Conservation (phyloP, 2,329 filamentous ascomycete genomes). For the Raffaelea ambrosiae region DNA sequence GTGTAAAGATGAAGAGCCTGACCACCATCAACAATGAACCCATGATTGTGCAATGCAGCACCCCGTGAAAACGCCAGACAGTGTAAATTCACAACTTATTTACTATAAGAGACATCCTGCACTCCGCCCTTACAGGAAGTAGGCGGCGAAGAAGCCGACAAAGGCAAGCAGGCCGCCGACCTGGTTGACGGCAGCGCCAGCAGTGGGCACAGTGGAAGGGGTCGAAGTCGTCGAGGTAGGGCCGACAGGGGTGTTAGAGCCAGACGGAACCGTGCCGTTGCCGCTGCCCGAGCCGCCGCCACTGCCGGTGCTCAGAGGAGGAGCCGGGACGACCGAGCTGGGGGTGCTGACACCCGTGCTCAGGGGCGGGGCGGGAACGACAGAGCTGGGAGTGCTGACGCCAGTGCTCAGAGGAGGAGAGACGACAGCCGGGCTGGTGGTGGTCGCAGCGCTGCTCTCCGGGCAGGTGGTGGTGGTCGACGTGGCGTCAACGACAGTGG, state of each 20-base stretch:
- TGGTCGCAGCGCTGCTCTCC: not conserved
- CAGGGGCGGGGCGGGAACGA: not conserved
- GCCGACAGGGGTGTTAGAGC: constrained; percentile 7
- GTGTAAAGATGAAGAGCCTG: too few species aligned
- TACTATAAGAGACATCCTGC: not conserved
- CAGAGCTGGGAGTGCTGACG: not conserved
- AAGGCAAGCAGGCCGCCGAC: constrained; percentile 26
- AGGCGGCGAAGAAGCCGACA: constrained; percentile 29
- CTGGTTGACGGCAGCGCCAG: constrained; percentile 19
- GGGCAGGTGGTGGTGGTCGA: constrained; percentile 9
- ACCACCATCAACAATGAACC: too few species aligned
- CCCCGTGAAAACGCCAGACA: too few species aligned
- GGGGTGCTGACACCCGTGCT: constrained; percentile 6
- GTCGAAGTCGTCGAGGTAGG: constrained; percentile 8
- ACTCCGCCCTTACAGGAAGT: constrained; percentile 29
- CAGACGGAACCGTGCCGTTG: not conserved
- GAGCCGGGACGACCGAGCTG: constrained; percentile 3
- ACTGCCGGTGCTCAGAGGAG: constrained; percentile 2
- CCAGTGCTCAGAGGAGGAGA: constrained; percentile 3
- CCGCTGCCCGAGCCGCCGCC: not conserved
- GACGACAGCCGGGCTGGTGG: constrained; percentile 12
- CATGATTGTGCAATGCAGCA: too few species aligned
- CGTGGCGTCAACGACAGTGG: constrained; percentile 6
- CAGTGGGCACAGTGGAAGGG: constrained; percentile 14
- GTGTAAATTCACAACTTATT: too few species aligned